A percentile compares a stretch with the other conserved stretches of the same genome.
Conservation (phyloP, 306 rosid species). For the Citrullus amarus region DNA sequence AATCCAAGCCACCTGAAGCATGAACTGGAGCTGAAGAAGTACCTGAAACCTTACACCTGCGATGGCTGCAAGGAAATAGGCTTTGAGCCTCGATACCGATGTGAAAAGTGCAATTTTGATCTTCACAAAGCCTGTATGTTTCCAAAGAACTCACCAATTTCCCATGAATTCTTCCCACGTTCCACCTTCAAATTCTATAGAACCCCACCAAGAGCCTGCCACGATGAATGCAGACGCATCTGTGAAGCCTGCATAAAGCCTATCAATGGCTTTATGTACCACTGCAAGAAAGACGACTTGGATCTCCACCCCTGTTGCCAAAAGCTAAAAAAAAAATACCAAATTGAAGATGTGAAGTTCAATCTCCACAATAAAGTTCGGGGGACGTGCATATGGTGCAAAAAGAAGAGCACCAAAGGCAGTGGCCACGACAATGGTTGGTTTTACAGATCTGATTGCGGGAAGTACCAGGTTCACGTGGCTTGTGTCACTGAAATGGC, state of each 20-base stretch:
- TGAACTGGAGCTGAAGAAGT: not conserved
- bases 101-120: constrained; percentile 5
- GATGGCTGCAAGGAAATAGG: constrained; percentile 14
- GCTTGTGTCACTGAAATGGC: constrained; percentile 1
- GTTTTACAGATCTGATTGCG: constrained; percentile 10
- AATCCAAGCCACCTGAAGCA: not conserved
- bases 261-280: not conserved
- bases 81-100: constrained; percentile 12
- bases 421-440: not conserved
- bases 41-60: constrained; percentile 9
- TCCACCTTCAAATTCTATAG: not conserved
- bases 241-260: not conserved
- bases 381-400: constrained; percentile 7
- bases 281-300: not conserved
- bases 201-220: not conserved
- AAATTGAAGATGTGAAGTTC: not conserved
- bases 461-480: constrained; percentile 6
- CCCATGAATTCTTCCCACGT: not conserved
- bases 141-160: not conserved
- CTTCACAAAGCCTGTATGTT: constrained; percentile 10
- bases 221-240: not conserved
- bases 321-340: not conserved
- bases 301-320: not conserved
- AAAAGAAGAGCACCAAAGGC: not conserved
- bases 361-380: not conserved